phyloP scores from a whole-genome alignment of 768 basidiomycete genomes.

The Kwoniella europaea region DNA sequence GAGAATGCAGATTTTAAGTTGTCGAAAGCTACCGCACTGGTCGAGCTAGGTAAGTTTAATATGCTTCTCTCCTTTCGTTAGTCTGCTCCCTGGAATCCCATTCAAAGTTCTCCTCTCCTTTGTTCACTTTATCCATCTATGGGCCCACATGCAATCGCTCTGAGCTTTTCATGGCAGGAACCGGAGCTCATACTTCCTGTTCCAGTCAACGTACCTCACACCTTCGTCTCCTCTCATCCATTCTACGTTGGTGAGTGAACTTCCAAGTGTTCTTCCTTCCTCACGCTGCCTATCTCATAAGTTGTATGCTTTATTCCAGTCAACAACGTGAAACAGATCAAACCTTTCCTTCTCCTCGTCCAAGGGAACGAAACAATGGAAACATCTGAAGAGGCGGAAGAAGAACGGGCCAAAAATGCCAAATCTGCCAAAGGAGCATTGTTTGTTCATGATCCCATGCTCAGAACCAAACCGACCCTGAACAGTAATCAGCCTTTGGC shows the following conservation, averaged over 20 bases:
- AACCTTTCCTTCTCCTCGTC: constrained; percentile 43
- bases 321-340: constrained; percentile 45
- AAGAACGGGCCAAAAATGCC: background rate
- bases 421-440: constrained; percentile 9
- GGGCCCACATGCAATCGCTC: too few relatives aligned
- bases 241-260: constrained; percentile 34
- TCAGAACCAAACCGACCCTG: constrained; percentile 18
- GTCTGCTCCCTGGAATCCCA: too few relatives aligned
- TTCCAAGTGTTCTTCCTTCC: too few relatives aligned
- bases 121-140: too few relatives aligned
- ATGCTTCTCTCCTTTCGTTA: background rate
- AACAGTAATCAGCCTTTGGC: constrained; percentile 7
- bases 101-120: too few relatives aligned
- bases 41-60: constrained; percentile 37
- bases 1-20: constrained; percentile 38
- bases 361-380: constrained; percentile 21
- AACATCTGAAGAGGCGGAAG: background rate
- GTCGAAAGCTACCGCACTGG: constrained; percentile 29
- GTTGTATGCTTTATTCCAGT: constrained; percentile 2
- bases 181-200: constrained; percentile 2
- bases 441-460: constrained; percentile 40
- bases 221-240: constrained; percentile 31
- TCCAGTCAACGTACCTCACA: constrained; percentile 35
- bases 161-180: background rate
- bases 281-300: background rate